phyloP scores from a whole-genome alignment of 208 protist species.

The Leishmania braziliensis region DNA sequence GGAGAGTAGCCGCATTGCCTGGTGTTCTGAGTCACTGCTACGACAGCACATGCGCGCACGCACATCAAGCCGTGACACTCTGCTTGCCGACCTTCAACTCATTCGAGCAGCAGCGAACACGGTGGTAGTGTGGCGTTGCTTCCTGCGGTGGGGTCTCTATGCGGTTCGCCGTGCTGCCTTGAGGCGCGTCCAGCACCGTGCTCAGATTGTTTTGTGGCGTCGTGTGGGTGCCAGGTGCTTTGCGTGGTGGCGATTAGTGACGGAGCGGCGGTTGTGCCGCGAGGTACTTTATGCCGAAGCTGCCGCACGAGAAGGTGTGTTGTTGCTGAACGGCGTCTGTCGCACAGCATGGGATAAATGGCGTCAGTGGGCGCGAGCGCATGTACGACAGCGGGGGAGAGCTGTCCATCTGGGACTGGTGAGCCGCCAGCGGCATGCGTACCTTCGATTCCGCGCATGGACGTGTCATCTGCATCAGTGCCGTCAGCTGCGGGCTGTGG shows the following conservation, averaged over 20 bases:
- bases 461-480: neutral
- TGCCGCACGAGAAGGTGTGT: slow-evolving; percentile 3
- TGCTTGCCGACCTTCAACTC: slow-evolving; percentile 23
- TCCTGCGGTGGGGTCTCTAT: slow-evolving; percentile 25
- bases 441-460: slow-evolving; percentile 10
- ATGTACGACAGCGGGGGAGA: neutral
- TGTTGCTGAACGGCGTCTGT: slow-evolving; percentile 13
- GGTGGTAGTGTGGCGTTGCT: slow-evolving; percentile 5
- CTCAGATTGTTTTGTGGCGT: slow-evolving; percentile 10
- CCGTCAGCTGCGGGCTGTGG: slow-evolving; percentile 4
- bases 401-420: slow-evolving; percentile 14
- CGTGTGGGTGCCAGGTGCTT: slow-evolving; percentile 27
- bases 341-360: slow-evolving; percentile 18
- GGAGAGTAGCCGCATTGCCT: neutral
- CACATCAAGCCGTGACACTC: neutral
- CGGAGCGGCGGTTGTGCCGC: slow-evolving; percentile 26
- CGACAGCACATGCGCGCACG: neutral
- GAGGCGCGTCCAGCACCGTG: slow-evolving; percentile 12
- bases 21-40: neutral
- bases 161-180: slow-evolving; percentile 21
- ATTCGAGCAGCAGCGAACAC: slow-evolving; percentile 18
- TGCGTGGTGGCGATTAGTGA: slow-evolving; percentile 30
- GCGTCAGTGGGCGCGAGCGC: slow-evolving; percentile 14
- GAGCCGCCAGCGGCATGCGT: slow-evolving; percentile 26
- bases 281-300: slow-evolving; percentile 25